A percentile compares a stretch with the other conserved stretches of the same genome.
Evolutionary conservation across 371 early-diverging fungal species (phyloP).

Genomic region (Conidiobolus incongruus): DNA sequence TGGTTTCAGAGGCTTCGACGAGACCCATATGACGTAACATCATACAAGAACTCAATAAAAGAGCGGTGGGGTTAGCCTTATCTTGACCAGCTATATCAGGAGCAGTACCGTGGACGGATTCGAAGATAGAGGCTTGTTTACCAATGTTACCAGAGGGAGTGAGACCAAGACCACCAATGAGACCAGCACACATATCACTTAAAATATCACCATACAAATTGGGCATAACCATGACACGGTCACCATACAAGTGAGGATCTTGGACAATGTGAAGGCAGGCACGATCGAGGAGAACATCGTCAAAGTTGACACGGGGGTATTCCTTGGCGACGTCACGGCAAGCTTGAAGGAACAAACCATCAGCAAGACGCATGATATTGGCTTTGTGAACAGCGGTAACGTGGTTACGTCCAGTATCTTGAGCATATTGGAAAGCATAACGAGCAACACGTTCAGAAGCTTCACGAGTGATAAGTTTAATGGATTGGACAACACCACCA

Average conservation of each 20-base stretch:
- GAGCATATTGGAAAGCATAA: conserved; percentile 90
- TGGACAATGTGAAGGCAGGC: conserved; percentile 83
- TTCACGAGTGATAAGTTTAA: conserved; percentile 92
- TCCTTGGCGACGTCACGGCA: conserved; percentile 77
- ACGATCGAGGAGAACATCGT: conserved; percentile 81
- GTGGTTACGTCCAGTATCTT: conserved; percentile 63
- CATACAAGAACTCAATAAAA: conserved; percentile 83
- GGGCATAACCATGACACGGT: conserved; percentile 98
- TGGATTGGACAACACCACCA: conserved; percentile 91
- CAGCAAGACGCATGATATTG: conserved; percentile 84
- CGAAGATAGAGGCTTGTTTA: conserved; percentile 89
- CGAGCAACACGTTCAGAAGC: conserved; percentile 82
- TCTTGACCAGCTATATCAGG: conserved; percentile 93
- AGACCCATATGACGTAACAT: conserved; percentile 94
- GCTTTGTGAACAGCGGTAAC: conserved; percentile 97
- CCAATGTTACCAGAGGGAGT: conserved; percentile 98
- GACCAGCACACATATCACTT: conserved; percentile 91
- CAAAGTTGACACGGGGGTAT: conserved; percentile 81
- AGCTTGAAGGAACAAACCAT: conserved; percentile 90
- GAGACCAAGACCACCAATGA: conserved; percentile 94
- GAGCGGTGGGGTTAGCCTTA: conserved; percentile 81
- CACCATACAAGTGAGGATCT: conserved; percentile 72
- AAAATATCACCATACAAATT: conserved; percentile 98
- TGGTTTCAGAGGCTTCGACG: conserved; percentile 43
- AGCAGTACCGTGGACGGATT: conserved; percentile 94